Base-by-base conservation (phyloP, 2,329 filamentous ascomycete genomes). In the Penicillium griseofulvum region DNA sequence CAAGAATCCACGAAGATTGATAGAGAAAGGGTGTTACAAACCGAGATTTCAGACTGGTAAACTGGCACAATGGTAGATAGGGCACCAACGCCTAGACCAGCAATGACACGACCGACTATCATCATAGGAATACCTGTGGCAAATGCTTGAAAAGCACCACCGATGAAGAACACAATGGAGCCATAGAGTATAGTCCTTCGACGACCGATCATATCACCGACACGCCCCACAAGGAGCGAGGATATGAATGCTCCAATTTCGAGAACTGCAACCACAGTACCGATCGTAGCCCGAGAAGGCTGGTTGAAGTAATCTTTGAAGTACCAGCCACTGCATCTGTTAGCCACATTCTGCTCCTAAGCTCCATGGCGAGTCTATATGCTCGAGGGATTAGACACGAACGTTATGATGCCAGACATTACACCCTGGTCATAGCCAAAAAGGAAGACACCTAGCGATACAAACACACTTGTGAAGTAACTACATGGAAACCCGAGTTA, bases 261-360 rank as follows among this genome's bases (percentile, higher is more conserved):
- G 56, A 99, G 83, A 66, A 99, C 97, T 63, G 94, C 93, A 55
- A 99, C 94, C 88, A 97, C 97, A 28, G 92, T 97, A 56, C 93
- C 94, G 56, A 99, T 87, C 72, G 96, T 86, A 44, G 91, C 90
- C 65, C 85, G 84, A 24, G 90, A 88, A 19, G 94, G 94, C 66
- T 97, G 86, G 67, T 92, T 81, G 76, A 99, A 97, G 74, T 96
- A 96, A 71, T 92, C 86, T 73, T 87, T 90, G 73, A 99, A 99
- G 73, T 88, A 89, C 10, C 85, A 82, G 60, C 92, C 92, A 55
- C 92, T 97, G 49, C 17, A 37, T 16, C 29, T 22, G 51, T 58
- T 47, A 59, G 51, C 34, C 19, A 26, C 9, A 19, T 5, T 22
- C 5, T 31, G 16, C 8, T 26, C 7, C 16, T 47, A 22, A 29